Conservation (phyloP, 2,329 filamentous ascomycete species). For the Colletotrichum lindemuthianum region DNA sequence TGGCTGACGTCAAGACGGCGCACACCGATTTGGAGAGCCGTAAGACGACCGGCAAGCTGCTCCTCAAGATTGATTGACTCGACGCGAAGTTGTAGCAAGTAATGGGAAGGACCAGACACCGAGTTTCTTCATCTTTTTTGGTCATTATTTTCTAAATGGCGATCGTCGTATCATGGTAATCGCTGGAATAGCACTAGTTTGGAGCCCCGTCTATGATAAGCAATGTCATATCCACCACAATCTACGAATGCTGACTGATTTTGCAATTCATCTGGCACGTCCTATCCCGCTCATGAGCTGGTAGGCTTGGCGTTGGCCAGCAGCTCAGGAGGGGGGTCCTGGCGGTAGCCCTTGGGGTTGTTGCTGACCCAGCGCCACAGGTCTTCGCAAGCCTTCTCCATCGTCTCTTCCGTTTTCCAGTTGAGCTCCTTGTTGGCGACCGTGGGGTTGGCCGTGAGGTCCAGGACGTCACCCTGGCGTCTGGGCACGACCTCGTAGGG, state of each 20-base stretch:
- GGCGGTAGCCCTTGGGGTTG: constrained; percentile 94
- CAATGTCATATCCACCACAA: constrained; percentile 2
- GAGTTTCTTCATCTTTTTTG: constrained; percentile 16
- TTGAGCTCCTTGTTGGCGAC: constrained; percentile 88
- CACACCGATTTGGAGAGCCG: constrained; percentile 83
- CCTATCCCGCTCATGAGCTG: constrained; percentile 10
- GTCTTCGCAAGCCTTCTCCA: constrained; percentile 94
- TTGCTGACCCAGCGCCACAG: constrained; percentile 98
- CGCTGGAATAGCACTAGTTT: constrained; percentile 30
- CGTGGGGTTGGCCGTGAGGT: constrained; percentile 91
- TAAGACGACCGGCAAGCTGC: constrained; percentile 84
- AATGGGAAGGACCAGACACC: background rate
- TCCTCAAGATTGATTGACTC: constrained; percentile 70
- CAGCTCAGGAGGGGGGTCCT: constrained; percentile 87
- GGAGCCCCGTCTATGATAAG: constrained; percentile 19
- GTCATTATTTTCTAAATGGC: constrained; percentile 18
- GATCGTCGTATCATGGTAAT: constrained; percentile 26
- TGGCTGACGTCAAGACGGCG: constrained; percentile 77
- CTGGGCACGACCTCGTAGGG: constrained; percentile 87
- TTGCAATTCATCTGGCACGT: background rate
- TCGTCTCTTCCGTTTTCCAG: constrained; percentile 90
- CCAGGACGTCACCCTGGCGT: constrained; percentile 88
- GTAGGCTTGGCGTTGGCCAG: constrained; percentile 68
- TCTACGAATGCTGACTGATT: background rate
- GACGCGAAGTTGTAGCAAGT: background rate